Evolutionary conservation across 306 rosid species (phyloP).

Genomic region (Pyrus pyrifolia): DNA sequence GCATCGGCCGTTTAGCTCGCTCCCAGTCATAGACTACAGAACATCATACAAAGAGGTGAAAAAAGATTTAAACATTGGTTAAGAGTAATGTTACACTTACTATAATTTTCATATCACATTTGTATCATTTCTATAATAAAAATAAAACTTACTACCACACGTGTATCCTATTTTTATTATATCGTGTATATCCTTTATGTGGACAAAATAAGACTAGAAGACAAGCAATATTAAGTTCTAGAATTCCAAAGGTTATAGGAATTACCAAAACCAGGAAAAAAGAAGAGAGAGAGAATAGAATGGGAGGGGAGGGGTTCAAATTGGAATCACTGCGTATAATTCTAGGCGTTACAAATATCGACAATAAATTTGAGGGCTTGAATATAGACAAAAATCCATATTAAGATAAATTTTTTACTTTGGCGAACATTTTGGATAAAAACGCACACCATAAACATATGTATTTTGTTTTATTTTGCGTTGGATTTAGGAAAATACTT

Average conservation of each 20-base stretch:
- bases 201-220: background rate
- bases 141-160: rapidly evolving
- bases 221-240: background rate
- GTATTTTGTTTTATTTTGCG: too few species aligned
- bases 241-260: background rate
- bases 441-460: too few species aligned
- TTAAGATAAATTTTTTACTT: background rate
- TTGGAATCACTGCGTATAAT: background rate
- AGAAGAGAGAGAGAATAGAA: too few species aligned
- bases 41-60: background rate
- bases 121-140: too few species aligned
- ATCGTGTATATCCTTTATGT: background rate
- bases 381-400: background rate
- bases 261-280: background rate
- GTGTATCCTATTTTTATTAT: too few species aligned
- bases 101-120: too few species aligned
- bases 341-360: background rate
- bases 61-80: background rate
- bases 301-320: background rate
- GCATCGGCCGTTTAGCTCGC: background rate
- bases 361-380: background rate
- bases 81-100: too few species aligned
- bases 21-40: background rate
- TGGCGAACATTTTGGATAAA: background rate
- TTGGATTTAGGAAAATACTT: too few species aligned